A percentile compares a stretch with the other conserved stretches of the same genome.
Evolutionary conservation across 371 early-diverging fungal genomes (phyloP).

Genomic region (Mucor plumbeus): DNA sequence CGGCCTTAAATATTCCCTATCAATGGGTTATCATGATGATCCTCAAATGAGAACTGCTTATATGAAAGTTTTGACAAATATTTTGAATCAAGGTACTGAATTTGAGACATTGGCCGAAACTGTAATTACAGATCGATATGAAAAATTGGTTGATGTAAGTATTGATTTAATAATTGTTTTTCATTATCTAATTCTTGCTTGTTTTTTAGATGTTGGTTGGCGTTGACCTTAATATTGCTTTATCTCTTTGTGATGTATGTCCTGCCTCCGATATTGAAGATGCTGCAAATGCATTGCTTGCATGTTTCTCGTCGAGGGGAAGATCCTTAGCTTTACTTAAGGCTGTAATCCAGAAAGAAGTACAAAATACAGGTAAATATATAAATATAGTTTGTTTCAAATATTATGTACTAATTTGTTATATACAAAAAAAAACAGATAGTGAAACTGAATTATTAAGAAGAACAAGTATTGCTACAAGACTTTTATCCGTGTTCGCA

Average conservation of each 20-base stretch:
- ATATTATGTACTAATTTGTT: background rate
- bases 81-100: conserved; percentile 85
- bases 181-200: background rate
- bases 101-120: conserved; percentile 83
- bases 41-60: conserved; percentile 86
- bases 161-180: background rate
- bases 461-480: conserved; percentile 89
- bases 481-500: conserved; percentile 83
- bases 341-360: conserved; percentile 84
- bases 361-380: conserved; percentile 69
- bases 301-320: conserved; percentile 81
- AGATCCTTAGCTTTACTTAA: conserved; percentile 75
- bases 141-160: conserved; percentile 73
- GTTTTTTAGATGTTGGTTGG: conserved; percentile 58
- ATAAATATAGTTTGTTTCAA: background rate
- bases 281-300: conserved; percentile 76
- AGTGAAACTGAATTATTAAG: conserved; percentile 88
- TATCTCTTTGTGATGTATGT: conserved; percentile 88
- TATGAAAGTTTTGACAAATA: conserved; percentile 90
- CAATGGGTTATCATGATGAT: conserved; percentile 93
- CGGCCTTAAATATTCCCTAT: conserved; percentile 85
- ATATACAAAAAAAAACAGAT: conserved; percentile 39
- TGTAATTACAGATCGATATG: conserved; percentile 74
- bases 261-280: conserved; percentile 89
- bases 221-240: conserved; percentile 71